Percentiles rank a stretch among this genome's conserved stretches.
These are phyloP conservation scores for Diutina ranongensis DNA, from an alignment of 1,139 yeast genomes.

Conservation along the genomic window DNA sequence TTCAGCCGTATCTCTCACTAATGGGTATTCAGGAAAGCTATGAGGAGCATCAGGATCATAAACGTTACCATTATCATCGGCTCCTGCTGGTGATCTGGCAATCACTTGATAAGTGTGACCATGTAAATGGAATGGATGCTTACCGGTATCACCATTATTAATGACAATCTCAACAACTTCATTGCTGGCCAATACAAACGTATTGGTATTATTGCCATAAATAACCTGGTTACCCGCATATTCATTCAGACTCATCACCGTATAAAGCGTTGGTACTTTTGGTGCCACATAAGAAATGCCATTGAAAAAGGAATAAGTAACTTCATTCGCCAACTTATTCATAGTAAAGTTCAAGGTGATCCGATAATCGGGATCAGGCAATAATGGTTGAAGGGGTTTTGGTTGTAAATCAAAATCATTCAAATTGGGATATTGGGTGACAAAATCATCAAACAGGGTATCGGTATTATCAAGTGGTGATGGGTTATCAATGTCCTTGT, in stretches of 20 bases:
- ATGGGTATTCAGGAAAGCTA: constrained; percentile 38
- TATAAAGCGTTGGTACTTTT: constrained; percentile 68
- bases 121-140: constrained; percentile 83
- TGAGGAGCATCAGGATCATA: constrained; percentile 26
- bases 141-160: constrained; percentile 65
- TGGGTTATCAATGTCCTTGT: constrained; percentile 21
- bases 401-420: constrained; percentile 61
- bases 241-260: constrained; percentile 61
- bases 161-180: constrained; percentile 60
- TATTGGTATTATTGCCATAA: constrained; percentile 64
- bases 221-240: constrained; percentile 32
- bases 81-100: constrained; percentile 18
- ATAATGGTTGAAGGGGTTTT: constrained; percentile 32
- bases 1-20: constrained; percentile 58
- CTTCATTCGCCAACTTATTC: constrained; percentile 74
- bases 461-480: constrained; percentile 20
- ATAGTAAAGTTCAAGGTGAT: constrained; percentile 58
- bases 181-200: constrained; percentile 58
- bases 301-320: constrained; percentile 86
- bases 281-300: constrained; percentile 65
- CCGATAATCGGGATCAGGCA: constrained; percentile 55
- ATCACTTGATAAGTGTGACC: constrained; percentile 69
- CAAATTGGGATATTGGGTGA: constrained; percentile 17
- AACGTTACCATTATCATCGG: constrained; percentile 10
- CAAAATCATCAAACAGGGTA: constrained; percentile 30